phyloP scores from a whole-genome alignment of 805 yeast species.

The Zygoascus bituminiphila region DNA sequence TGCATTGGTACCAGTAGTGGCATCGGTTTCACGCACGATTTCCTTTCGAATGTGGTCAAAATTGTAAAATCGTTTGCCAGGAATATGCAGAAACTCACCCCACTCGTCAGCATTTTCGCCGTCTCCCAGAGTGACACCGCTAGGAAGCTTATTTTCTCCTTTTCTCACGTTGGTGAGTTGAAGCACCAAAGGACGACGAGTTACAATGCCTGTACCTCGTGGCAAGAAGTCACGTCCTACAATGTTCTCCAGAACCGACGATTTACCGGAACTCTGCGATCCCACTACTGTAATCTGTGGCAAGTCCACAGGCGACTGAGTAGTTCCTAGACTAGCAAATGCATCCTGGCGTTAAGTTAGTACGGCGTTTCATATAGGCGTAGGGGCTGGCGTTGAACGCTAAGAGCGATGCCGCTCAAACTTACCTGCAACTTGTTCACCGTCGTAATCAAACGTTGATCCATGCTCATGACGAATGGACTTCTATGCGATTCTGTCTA shows the following conservation, averaged over 20 bases:
- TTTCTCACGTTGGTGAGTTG: slow-evolving; percentile 54
- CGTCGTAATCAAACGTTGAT: slow-evolving; percentile 5
- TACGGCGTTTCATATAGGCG: too few relatives aligned
- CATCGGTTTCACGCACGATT: slow-evolving; percentile 84
- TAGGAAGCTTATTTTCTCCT: slow-evolving; percentile 20
- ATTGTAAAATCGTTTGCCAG: slow-evolving; percentile 78
- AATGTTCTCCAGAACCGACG: slow-evolving; percentile 81
- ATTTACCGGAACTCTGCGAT: slow-evolving; percentile 83
- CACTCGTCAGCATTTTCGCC: slow-evolving; percentile 49
- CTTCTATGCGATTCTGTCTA: too few relatives aligned
- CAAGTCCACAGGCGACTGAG: slow-evolving; percentile 76
- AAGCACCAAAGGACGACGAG: slow-evolving; percentile 75
- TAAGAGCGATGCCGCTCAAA: too few relatives aligned
- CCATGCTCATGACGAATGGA: slow-evolving; percentile 4
- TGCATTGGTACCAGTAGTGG: slow-evolving; percentile 58
- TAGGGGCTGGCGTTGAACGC: too few relatives aligned
- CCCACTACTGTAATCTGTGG: slow-evolving; percentile 90
- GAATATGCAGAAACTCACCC: slow-evolving; percentile 95
- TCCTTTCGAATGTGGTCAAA: slow-evolving; percentile 85
- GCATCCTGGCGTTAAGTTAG: slow-evolving; percentile 52
- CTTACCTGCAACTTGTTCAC: slow-evolving; percentile 2
- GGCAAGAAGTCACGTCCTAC: slow-evolving; percentile 90
- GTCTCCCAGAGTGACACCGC: slow-evolving; percentile 21
- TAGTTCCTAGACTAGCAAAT: slow-evolving; percentile 86
- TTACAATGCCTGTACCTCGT: slow-evolving; percentile 84